Evolutionary conservation across 495 filamentous ascomycete genomes (phyloP).

Genomic region (Saxophila tyrrhenica): DNA sequence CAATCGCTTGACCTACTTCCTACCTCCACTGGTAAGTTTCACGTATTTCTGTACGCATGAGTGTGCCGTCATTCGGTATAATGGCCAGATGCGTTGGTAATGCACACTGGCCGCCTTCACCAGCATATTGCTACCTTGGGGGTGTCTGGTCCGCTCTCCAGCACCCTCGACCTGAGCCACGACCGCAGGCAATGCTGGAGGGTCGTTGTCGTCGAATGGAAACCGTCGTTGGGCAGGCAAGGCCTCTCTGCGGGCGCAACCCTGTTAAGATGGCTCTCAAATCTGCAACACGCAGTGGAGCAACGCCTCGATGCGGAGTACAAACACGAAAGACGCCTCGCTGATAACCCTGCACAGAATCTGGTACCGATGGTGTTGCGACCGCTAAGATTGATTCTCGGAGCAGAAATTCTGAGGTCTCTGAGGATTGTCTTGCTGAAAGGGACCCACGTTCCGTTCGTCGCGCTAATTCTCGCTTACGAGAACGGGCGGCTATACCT

Average conservation of each 20-base stretch:
- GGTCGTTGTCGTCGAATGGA: too few relatives aligned
- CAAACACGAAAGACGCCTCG: background rate
- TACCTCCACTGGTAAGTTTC: conserved; percentile 32
- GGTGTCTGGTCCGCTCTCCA: too few relatives aligned
- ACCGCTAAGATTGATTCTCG: conserved; percentile 65
- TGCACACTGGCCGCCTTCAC: too few relatives aligned
- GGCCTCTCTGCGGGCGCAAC: too few relatives aligned
- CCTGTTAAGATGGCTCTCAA: too few relatives aligned
- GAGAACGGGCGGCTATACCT: conserved; percentile 32
- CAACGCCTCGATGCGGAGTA: background rate
- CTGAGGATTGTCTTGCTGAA: conserved; percentile 71
- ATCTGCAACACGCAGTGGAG: too few relatives aligned
- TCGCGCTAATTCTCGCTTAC: conserved; percentile 50
- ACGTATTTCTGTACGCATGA: background rate
- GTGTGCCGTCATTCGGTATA: background rate
- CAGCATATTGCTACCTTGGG: too few relatives aligned
- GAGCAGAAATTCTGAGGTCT: conserved; percentile 57
- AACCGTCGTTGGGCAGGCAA: too few relatives aligned
- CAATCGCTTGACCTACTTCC: conserved; percentile 31
- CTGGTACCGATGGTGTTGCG: conserved; percentile 76
- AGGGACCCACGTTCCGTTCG: conserved; percentile 53
- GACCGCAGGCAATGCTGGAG: too few relatives aligned
- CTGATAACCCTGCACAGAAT: conserved; percentile 43
- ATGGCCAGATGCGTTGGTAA: background rate
- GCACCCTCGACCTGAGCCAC: too few relatives aligned